These are phyloP conservation scores for Ophiostoma sp. DNA, from an alignment of 2,329 filamentous ascomycete genomes.

Conservation along the genomic window DNA sequence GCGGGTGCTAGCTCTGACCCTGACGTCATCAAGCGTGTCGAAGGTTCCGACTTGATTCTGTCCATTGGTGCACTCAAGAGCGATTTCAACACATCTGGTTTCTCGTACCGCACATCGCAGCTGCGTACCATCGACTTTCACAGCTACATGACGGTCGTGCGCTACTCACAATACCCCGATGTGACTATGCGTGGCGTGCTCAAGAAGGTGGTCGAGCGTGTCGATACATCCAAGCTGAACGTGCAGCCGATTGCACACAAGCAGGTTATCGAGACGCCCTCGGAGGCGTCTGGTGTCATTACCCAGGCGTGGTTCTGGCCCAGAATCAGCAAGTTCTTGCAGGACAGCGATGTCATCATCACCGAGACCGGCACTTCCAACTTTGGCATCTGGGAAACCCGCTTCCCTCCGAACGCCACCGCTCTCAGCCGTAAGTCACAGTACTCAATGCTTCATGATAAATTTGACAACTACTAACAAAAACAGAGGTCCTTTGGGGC, in stretches of 20 bases:
- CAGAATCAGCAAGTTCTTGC: conserved; percentile 26
- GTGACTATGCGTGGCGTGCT: conserved; percentile 75
- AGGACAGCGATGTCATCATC: conserved; percentile 66
- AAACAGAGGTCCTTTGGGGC: conserved; percentile 51
- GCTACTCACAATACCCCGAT: conserved; percentile 72
- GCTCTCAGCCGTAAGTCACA: conserved; percentile 44
- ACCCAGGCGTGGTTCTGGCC: conserved; percentile 28
- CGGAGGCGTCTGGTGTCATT: conserved; percentile 23
- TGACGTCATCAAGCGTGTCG: conserved; percentile 58
- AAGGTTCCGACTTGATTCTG: conserved; percentile 65
- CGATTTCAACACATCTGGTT: conserved; percentile 78
- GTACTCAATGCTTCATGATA: not conserved
- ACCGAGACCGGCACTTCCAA: conserved; percentile 86
- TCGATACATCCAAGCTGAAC: conserved; percentile 55
- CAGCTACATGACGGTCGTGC: conserved; percentile 64
- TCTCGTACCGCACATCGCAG: conserved; percentile 71
- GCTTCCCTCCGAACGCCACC: conserved; percentile 70
- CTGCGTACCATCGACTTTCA: conserved; percentile 78
- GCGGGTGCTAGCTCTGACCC: conserved; percentile 69
- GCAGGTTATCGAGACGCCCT: conserved; percentile 34
- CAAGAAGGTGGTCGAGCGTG: conserved; percentile 57
- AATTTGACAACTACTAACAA: conserved; percentile 11
- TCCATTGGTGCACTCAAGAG: conserved; percentile 62
- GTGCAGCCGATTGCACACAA: conserved; percentile 50
- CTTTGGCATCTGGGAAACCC: conserved; percentile 82